Conservation (phyloP, 306 rosid species). For the Acacia melanoxylon region DNA sequence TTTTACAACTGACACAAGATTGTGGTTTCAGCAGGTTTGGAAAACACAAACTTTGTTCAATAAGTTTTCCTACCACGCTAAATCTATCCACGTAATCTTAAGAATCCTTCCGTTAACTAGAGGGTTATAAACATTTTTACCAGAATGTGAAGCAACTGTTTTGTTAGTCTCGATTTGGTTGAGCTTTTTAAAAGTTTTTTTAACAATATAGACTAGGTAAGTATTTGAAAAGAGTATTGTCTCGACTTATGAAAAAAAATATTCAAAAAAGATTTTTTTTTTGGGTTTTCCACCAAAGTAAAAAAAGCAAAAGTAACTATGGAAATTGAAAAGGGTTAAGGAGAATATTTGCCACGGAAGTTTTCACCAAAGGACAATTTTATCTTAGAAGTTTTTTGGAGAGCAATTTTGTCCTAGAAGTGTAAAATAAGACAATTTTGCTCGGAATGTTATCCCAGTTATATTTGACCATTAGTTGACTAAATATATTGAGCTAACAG, state of each 20-base stretch:
- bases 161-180: not conserved
- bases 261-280: no score
- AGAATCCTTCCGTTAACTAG: not conserved
- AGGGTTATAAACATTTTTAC: not conserved
- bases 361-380: accelerated
- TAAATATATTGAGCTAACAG: no score
- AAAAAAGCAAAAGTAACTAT: not conserved
- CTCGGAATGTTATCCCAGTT: accelerated
- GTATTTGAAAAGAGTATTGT: accelerated
- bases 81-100: not conserved
- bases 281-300: no score
- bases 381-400: no score
- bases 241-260: no score
- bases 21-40: not conserved
- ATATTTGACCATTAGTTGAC: no score
- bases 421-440: no score
- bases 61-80: not conserved
- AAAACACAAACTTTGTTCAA: not conserved
- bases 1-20: not conserved
- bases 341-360: no score
- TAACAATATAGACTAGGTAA: no score
- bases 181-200: no score
- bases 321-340: not conserved
- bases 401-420: no score
- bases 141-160: not conserved